These are phyloP conservation scores for Lecanicillium sp. DNA, from an alignment of 2,329 filamentous ascomycete species.

Conservation along the genomic window DNA sequence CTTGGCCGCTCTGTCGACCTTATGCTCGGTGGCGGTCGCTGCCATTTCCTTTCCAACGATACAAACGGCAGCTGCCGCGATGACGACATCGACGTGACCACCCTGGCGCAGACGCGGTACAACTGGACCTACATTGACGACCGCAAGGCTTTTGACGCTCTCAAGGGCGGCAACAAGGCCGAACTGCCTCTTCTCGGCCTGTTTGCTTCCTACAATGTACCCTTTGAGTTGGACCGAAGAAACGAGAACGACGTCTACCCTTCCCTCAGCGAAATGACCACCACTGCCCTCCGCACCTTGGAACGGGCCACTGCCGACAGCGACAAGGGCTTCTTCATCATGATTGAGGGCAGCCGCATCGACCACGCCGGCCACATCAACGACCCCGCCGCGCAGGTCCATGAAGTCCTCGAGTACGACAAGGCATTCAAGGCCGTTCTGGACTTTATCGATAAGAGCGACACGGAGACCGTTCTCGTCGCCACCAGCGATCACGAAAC, in stretches of 20 bases:
- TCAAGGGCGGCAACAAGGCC: constrained; percentile 59
- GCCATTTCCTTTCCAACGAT: constrained; percentile 82
- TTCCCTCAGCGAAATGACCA: constrained; percentile 84
- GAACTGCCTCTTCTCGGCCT: constrained; percentile 80
- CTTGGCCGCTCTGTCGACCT: constrained; percentile 84
- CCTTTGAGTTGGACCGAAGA: constrained; percentile 86
- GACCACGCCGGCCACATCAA: constrained; percentile 89
- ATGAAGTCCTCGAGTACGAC: constrained; percentile 95
- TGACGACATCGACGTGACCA: constrained; percentile 70
- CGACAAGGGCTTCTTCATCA: constrained; percentile 93
- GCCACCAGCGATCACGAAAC: constrained; percentile 95
- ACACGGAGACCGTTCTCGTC: constrained; percentile 72
- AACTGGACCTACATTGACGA: constrained; percentile 74
- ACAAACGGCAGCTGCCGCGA: constrained; percentile 73
- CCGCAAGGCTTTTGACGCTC: constrained; percentile 66
- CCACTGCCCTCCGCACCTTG: constrained; percentile 70
- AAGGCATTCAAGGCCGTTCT: constrained; percentile 73
- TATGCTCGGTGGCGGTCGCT: constrained; percentile 87
- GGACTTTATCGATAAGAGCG: constrained; percentile 71
- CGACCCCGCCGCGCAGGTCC: constrained; percentile 75
- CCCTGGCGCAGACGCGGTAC: constrained; percentile 62
- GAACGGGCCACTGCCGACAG: constrained; percentile 73
- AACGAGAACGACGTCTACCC: constrained; percentile 75
- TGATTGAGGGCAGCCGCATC: constrained; percentile 96
- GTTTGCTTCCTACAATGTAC: constrained; percentile 75